phyloP scores from a whole-genome alignment of 768 basidiomycete genomes.

The Naganishia onofrii region DNA sequence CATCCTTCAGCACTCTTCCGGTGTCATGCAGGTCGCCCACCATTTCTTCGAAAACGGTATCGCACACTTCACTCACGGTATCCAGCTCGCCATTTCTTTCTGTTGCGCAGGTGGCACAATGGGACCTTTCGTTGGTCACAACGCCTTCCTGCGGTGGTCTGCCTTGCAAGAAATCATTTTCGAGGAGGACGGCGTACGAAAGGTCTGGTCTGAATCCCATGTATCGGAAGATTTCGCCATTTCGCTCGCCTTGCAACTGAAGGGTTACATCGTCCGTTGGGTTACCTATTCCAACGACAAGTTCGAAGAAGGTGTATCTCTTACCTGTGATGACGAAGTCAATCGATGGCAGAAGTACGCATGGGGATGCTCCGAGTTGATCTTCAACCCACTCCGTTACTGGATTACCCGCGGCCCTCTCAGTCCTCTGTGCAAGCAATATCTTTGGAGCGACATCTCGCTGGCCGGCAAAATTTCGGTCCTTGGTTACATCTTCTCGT shows the following conservation, averaged over 20 bases:
- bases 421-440: conserved; percentile 55
- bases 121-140: conserved; percentile 7
- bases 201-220: conserved; percentile 79
- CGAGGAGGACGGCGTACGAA: conserved; percentile 64
- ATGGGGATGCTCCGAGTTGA: conserved; percentile 56
- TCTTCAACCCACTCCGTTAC: conserved; percentile 73
- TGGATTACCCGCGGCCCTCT: conserved; percentile 67
- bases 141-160: conserved; percentile 55
- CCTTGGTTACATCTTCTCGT: conserved; percentile 57
- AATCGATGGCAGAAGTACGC: conserved; percentile 52
- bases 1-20: conserved; percentile 59
- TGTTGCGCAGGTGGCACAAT: conserved; percentile 49
- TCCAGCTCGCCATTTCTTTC: conserved; percentile 59
- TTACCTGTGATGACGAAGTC: conserved; percentile 78
- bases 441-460: conserved; percentile 55
- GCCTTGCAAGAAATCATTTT: conserved; percentile 73
- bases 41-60: conserved; percentile 66
- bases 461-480: conserved; percentile 61
- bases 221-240: conserved; percentile 83
- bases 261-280: conserved; percentile 54
- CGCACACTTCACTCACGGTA: conserved; percentile 79
- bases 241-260: conserved; percentile 56
- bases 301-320: conserved; percentile 89
- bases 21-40: conserved; percentile 46
- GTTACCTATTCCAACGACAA: conserved; percentile 78